Percentiles rank a stretch among this genome's conserved stretches.
Conservation (phyloP, 2,329 filamentous ascomycete genomes). For the Trichoderma koningii region DNA sequence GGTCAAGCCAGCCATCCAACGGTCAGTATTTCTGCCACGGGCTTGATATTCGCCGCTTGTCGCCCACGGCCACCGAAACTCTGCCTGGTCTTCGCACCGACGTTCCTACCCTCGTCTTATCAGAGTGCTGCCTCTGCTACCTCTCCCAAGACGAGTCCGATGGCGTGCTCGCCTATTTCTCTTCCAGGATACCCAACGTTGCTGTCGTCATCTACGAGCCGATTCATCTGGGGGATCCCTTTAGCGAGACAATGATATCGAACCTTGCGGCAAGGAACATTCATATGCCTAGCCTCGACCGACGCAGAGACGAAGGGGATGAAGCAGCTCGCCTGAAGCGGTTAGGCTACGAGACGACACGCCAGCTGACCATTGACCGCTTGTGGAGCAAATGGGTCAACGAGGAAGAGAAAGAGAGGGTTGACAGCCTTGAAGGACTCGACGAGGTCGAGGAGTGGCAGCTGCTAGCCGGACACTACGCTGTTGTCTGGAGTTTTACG, state of each 20-base stretch:
- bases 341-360: conserved; percentile 61
- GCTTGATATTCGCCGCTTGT: conserved; percentile 68
- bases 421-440: conserved; percentile 79
- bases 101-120: conserved; percentile 81
- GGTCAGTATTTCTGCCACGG: conserved; percentile 61
- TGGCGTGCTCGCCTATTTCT: conserved; percentile 66
- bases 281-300: conserved; percentile 76
- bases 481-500: conserved; percentile 85
- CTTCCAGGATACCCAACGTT: conserved; percentile 50
- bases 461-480: conserved; percentile 83
- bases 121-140: conserved; percentile 95
- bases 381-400: conserved; percentile 78
- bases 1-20: conserved; percentile 45
- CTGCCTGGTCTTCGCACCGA: conserved; percentile 52
- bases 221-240: conserved; percentile 78
- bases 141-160: conserved; percentile 66
- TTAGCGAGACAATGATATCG: conserved; percentile 87
- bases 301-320: conserved; percentile 66
- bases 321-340: conserved; percentile 68
- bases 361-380: conserved; percentile 50
- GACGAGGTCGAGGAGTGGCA: conserved; percentile 97
- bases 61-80: conserved; percentile 21
- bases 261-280: conserved; percentile 85
- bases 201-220: conserved; percentile 84
- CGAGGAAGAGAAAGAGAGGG: conserved; percentile 71